phyloP scores from a whole-genome alignment of 208 protist species.

The Leishmania amazonensis region DNA sequence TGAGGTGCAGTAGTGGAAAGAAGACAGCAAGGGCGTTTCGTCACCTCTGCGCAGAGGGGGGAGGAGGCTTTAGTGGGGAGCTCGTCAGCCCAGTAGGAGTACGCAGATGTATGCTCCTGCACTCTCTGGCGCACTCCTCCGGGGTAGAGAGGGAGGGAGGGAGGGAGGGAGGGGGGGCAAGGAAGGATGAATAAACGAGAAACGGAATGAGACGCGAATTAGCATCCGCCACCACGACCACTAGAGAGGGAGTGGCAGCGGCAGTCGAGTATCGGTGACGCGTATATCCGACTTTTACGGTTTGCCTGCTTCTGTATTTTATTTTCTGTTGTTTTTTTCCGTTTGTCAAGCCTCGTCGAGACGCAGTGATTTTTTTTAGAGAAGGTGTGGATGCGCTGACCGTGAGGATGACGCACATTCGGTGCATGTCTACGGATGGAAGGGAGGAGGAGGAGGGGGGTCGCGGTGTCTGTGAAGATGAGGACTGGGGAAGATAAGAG shows the following conservation, averaged over 20 bases:
- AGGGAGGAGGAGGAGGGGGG: background rate
- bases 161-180: background rate
- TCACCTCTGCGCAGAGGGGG: background rate
- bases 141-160: background rate
- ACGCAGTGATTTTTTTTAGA: background rate
- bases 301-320: background rate
- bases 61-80: background rate
- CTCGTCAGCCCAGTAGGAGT: background rate
- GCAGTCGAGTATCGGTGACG: background rate
- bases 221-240: background rate
- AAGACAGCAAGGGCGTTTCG: background rate
- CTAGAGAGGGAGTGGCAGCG: background rate
- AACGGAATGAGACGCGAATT: background rate
- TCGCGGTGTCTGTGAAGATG: constrained; percentile 4
- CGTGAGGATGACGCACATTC: background rate
- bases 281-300: background rate
- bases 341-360: background rate
- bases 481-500: background rate
- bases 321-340: background rate
- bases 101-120: background rate
- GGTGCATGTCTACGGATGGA: background rate
- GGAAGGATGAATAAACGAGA: background rate
- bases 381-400: background rate
- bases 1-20: background rate
- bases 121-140: background rate